Evolutionary conservation across 2,329 filamentous ascomycete species (phyloP), one percentile per base, ranked within the genome.

Genomic region (Zymoseptoria pseudotritici): DNA sequence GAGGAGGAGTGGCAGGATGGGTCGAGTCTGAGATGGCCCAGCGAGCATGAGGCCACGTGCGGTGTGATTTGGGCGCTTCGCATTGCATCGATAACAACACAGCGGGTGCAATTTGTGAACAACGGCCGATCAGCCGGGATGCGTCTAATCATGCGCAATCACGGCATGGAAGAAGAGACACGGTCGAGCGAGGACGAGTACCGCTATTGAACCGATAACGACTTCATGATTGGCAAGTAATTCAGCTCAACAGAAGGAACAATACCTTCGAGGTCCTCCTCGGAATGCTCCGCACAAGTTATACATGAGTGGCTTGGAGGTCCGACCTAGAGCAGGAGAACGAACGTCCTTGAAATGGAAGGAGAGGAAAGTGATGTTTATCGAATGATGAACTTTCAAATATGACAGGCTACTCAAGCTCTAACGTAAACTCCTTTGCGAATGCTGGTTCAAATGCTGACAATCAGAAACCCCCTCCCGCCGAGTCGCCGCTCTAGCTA

Each of bases 1-100:
- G 42, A 50, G 65, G 56, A 57, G 49, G 31, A 59, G 19, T 20
- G 56, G 50, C 3, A 53, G 53, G 50, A 46, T 46, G 36, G 36
- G 36, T 3, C 13, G 36, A 17, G 36, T 46, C 13, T 46, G 36
- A 46, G 13, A 17, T 17, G 36, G 3, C 17, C 13, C 36, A 46
- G 4, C 5, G 31, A 42, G 36, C 36, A 11, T 5, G 10, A 42
- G 36, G 36, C 10, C 3, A 11, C 36, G 13, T 4, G 2, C 5
- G 17, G 36, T 46, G 36, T 13, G 36, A 17, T 17, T 46, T 17
- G 11, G 4, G 17, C 4, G 36, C 36, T 46, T 17, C 13, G 36
- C 1, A 17, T 5, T 46, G 13, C 17, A 46, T 46, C 36, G 13
- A 5, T 24, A 24, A 17, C 4, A 17, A 0, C 11, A 13, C 2